A percentile compares a stretch with the other conserved stretches of the same genome.
phyloP scores from a whole-genome alignment of 2,329 filamentous ascomycete species.

The Neospermospora avenae region DNA sequence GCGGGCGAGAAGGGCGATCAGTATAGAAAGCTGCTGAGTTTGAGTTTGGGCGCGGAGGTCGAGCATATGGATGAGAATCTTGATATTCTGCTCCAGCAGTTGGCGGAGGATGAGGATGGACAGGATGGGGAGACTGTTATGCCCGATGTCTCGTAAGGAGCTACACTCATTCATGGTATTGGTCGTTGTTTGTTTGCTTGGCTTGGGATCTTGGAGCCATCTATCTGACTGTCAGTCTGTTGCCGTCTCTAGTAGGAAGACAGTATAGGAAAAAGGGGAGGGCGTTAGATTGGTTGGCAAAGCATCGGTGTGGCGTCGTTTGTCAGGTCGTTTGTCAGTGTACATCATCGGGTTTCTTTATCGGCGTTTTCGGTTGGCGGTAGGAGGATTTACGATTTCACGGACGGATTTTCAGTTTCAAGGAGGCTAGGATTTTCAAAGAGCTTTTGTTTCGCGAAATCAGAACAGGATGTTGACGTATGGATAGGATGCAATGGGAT shows the following conservation, averaged over 20 bases:
- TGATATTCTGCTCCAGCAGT: conserved; percentile 28
- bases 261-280: background rate
- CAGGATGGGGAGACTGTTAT: conserved; percentile 11
- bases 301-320: too few species aligned
- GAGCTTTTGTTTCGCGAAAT: background rate
- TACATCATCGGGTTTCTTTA: background rate
- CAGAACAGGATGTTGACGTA: too few species aligned
- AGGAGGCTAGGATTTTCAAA: background rate
- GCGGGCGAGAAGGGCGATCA: conserved; percentile 70
- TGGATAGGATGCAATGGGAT: too few species aligned
- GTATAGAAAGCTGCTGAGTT: conserved; percentile 49
- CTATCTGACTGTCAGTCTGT: background rate
- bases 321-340: background rate
- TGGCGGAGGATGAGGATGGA: conserved; percentile 24
- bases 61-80: conserved; percentile 41
- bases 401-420: background rate
- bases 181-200: background rate
- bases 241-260: background rate
- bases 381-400: background rate
- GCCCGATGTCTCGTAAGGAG: conserved; percentile 1
- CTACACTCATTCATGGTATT: background rate
- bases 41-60: conserved; percentile 41
- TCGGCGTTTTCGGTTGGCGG: conserved; percentile 1
- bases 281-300: background rate
- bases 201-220: background rate